Base-by-base conservation (phyloP, 441 rosid species). In the Populus hybrid region DNA sequence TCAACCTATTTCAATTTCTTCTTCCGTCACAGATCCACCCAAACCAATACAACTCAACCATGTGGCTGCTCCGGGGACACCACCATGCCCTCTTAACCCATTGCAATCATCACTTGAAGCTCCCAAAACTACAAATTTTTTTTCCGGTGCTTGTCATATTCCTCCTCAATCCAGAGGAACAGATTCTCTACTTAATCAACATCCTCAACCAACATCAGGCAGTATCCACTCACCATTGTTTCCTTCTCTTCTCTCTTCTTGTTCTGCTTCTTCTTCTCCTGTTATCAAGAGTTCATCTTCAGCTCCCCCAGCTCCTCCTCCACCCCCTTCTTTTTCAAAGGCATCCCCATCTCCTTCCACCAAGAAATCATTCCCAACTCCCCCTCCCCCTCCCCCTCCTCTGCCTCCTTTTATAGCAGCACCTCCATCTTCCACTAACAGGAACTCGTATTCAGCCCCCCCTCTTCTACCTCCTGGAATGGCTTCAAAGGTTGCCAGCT, bases 401-500 rank as follows among this genome's bases (percentile, higher is more conserved):
- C 61, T 74, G 72, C 74, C 1, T 79, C 80, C 80, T 46, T 32
- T 34, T 36, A 8, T 54, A 35, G 69, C 35, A 73, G 75, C 64
- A 65, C 74, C 77, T 83, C 81, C 81, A 61, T 81, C 83, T 73
- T 70, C 82, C 46, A 24, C 77, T 72, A 36, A 72, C 78, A 79
- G 74, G 32, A 78, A 69, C 73, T 82, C 83, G 2, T 81, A 70
- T 80, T 80, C 90, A 57, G 57, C 77, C 35, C 84, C 85, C 30
- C 84, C 83, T 65, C 76, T 81, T 72, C 85, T 86, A 4, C 10
- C 71, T 78, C 80, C 82, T 40, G 46, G 73, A 21, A 54, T 73
- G 67, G 54, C 83, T 72, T 82, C 85, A 64, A 63, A 80, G 18
- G 70, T 78, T 70, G 70, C 89, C 69, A 66, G 46, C 73, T 81